A percentile compares a stretch with the other conserved stretches of the same genome.
These are phyloP conservation scores for Rostrohypoxylon terebratum DNA, from an alignment of 495 filamentous ascomycete genomes.

Conservation along the genomic window DNA sequence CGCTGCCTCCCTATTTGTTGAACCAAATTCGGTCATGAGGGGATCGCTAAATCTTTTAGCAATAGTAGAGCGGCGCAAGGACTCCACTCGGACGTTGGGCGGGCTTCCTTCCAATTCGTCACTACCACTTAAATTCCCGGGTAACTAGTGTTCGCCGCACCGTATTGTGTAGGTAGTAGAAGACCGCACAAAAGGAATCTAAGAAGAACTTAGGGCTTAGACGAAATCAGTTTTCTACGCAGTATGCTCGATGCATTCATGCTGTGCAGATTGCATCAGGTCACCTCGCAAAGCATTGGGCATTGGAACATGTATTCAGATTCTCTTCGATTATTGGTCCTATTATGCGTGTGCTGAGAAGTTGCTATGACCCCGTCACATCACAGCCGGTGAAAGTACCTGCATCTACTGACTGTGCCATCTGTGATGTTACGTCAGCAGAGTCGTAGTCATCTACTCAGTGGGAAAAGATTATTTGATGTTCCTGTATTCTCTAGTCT, in stretches of 20 bases:
- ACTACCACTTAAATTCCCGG: neutral
- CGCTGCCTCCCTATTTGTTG: neutral
- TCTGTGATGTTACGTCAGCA: neutral
- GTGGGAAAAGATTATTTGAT: neutral
- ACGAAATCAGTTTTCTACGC: neutral
- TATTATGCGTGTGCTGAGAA: conserved; percentile 37
- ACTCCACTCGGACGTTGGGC: conserved; percentile 1
- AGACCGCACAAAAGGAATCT: neutral
- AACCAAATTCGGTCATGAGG: neutral
- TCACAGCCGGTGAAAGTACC: neutral
- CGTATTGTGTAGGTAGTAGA: no score
- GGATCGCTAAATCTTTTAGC: neutral
- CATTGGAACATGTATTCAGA: neutral
- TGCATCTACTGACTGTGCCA: neutral
- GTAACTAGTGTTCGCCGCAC: neutral
- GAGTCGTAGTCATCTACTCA: neutral
- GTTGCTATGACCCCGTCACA: neutral
- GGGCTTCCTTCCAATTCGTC: conserved; percentile 14
- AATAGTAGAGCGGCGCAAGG: neutral
- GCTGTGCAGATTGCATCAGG: conserved; percentile 5
- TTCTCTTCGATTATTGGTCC: neutral
- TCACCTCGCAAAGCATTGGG: neutral
- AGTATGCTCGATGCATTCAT: neutral
- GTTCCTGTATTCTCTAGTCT: neutral
- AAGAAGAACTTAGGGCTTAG: neutral